These are phyloP conservation scores for Chlorella sp. DNA, from an alignment of 139 green algal genomes.

Conservation along the genomic window DNA sequence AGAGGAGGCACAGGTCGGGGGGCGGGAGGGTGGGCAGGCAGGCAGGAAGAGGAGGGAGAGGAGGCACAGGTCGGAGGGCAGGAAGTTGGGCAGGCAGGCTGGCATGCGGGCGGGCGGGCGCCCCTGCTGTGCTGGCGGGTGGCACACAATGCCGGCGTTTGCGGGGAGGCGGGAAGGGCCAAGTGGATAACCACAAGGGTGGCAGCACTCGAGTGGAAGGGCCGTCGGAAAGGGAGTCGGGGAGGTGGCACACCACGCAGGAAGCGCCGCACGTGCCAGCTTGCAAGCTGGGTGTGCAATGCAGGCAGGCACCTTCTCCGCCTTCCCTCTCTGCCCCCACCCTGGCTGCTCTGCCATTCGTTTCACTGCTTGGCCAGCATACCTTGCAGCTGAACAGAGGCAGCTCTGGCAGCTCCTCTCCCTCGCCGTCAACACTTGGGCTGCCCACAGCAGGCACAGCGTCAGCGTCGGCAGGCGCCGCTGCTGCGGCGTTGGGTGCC, in stretches of 20 bases:
- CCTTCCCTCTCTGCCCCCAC: too few relatives aligned
- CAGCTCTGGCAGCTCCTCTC: slow-evolving; percentile 23
- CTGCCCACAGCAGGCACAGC: neutral
- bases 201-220: neutral
- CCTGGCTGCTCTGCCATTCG: too few relatives aligned
- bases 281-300: neutral
- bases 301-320: neutral
- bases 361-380: too few relatives aligned
- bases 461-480: neutral
- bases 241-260: too few relatives aligned
- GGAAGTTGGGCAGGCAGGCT: too few relatives aligned
- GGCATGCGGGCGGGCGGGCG: too few relatives aligned
- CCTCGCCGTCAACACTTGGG: neutral
- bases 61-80: slow-evolving; percentile 21
- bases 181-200: neutral
- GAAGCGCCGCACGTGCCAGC: neutral
- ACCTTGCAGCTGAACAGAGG: slow-evolving; percentile 12
- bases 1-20: too few relatives aligned
- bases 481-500: neutral
- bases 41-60: slow-evolving; percentile 5
- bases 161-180: too few relatives aligned
- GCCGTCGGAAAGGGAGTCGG: too few relatives aligned
- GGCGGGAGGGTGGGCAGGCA: too few relatives aligned
- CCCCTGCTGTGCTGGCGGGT: too few relatives aligned
- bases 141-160: too few relatives aligned